A percentile compares a stretch with the other conserved stretches of the same genome.
Conservation (phyloP, 768 basidiomycete species). For the Symmetrospora coprosmae region DNA sequence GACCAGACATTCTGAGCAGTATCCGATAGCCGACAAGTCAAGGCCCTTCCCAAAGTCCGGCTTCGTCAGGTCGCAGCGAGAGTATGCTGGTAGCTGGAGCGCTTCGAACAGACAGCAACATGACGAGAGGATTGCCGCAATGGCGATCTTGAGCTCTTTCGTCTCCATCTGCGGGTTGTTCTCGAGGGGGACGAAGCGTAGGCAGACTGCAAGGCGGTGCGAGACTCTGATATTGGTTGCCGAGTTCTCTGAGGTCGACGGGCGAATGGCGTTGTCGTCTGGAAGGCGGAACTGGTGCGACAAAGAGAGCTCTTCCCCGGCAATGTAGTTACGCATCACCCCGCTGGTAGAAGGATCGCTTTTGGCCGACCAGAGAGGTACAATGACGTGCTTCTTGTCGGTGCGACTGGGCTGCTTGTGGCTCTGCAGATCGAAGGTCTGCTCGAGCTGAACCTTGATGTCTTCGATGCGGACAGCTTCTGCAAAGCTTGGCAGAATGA, state of each 20-base stretch:
- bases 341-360: no score
- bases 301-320: background rate
- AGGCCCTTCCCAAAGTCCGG: no score
- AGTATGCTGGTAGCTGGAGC: slow-evolving; percentile 12
- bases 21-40: background rate
- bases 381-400: background rate
- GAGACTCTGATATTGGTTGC: slow-evolving; percentile 1
- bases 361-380: slow-evolving; percentile 5
- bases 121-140: background rate
- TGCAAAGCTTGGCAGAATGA: background rate
- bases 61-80: background rate
- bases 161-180: slow-evolving; percentile 7
- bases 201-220: slow-evolving; percentile 2
- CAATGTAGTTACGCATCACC: no score
- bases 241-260: background rate
- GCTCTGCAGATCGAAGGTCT: slow-evolving; percentile 8
- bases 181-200: background rate
- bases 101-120: slow-evolving; percentile 12
- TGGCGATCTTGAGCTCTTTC: slow-evolving; percentile 11
- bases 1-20: slow-evolving; percentile 8
- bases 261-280: slow-evolving; percentile 8
- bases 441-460: slow-evolving; percentile 9
- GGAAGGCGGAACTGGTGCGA: slow-evolving; percentile 8
- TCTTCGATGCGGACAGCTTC: slow-evolving; percentile 7
- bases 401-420: background rate